Base-by-base conservation (phyloP, 345 rosid genomes). In the Melaleuca quinquenervia region DNA sequence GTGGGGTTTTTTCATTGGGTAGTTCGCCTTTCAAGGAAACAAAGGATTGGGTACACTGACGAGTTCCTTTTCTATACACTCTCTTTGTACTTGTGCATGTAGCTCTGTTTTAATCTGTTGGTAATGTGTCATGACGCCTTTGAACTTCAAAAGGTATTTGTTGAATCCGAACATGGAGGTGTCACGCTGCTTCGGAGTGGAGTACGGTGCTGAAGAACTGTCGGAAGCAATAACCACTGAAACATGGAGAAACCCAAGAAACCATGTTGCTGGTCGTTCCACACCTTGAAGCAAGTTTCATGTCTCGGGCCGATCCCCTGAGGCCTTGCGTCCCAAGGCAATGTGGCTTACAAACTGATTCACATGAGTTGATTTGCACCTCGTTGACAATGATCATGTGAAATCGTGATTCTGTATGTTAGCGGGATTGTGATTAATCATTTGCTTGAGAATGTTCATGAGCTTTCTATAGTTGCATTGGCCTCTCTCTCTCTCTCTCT, bases 81-180 rank as follows among this genome's bases (percentile, higher is more conserved):
- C 8, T 22, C 27, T 55, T 22, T 21, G 9, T 26, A 16, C 80
- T 78, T 50, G 60, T 49, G 32, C 58, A 21, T 14, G 70, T 54
- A 70, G 80, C 26, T 18, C 80, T 36, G 80, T 70, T 36, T 70
- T 36, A 70, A 70, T 70, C 26, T 36, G 48, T 27, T 82, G 9
- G 50, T 5, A 50, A 83, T 60, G n/a, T 82, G 14, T n/a, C 27
- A 60, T 36, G 24, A 36, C 20, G 48, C 48, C 48, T 24, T 18
- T 36, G 24, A 14, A 24, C 50, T 86, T 62, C 9, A 83, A 90
- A 88, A 97, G 99, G 90, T 97, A 96, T 85, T 89, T 97, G 89
- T 86, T 97, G 88, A 95, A 92, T 88, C 99, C 99, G 7, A 93
- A 90, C 88, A 92, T 91, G 98, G 98, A 95, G 91, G 94, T 96